These are phyloP conservation scores for Lizanozyma gosingica DNA, from an alignment of 1,139 yeast genomes.

Conservation along the genomic window DNA sequence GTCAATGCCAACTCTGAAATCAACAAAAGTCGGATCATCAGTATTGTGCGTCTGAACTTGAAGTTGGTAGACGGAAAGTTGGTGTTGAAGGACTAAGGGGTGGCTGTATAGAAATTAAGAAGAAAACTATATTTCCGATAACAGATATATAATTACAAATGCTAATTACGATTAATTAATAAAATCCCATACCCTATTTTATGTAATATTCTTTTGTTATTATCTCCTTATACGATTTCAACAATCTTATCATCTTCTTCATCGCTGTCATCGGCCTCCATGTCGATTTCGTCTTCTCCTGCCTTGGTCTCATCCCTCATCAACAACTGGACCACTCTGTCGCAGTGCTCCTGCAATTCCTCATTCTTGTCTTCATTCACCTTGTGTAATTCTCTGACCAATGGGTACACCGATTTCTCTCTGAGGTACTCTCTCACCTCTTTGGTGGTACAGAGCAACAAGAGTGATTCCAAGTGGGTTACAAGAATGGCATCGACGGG, in stretches of 20 bases:
- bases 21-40: slow-evolving; percentile 61
- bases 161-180: neutral
- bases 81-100: slow-evolving; percentile 41
- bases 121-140: no score
- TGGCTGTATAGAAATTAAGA: neutral
- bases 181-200: slow-evolving; percentile 1
- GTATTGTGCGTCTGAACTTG: slow-evolving; percentile 60
- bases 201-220: slow-evolving; percentile 8
- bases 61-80: slow-evolving; percentile 58
- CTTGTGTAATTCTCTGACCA: slow-evolving; percentile 78
- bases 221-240: slow-evolving; percentile 36
- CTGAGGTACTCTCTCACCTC: slow-evolving; percentile 68
- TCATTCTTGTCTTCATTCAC: slow-evolving; percentile 46
- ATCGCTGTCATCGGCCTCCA: slow-evolving; percentile 15
- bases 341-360: slow-evolving; percentile 58
- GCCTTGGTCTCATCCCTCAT: slow-evolving; percentile 78
- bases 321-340: slow-evolving; percentile 72
- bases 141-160: slow-evolving; percentile 3
- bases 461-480: slow-evolving; percentile 67
- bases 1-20: slow-evolving; percentile 59
- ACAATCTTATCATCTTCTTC: slow-evolving; percentile 39
- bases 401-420: slow-evolving; percentile 69
- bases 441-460: slow-evolving; percentile 69
- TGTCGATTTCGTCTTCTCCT: slow-evolving; percentile 15
- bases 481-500: slow-evolving; percentile 56